phyloP scores from a whole-genome alignment of 192 early-diverging fungal species.

The Coemansia sp. region DNA sequence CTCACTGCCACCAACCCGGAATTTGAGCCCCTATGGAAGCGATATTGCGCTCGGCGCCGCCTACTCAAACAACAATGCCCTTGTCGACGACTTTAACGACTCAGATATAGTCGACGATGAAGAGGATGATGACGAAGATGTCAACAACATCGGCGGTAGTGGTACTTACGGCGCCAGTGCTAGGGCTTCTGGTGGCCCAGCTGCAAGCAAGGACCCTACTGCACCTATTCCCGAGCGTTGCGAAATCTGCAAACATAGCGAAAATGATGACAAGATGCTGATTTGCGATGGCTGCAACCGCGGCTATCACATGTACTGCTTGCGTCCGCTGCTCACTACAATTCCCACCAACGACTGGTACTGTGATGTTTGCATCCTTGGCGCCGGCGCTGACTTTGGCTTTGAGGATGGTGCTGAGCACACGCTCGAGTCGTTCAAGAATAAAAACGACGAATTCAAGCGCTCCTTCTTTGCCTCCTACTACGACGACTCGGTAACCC shows the following conservation, averaged over 20 bases:
- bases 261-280: constrained; percentile 66
- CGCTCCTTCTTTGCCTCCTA: constrained; percentile 66
- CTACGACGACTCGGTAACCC: constrained; percentile 27
- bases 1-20: not conserved
- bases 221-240: constrained; percentile 49
- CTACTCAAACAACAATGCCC: not conserved
- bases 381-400: constrained; percentile 84
- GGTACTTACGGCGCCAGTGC: constrained; percentile 18
- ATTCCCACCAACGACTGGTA: constrained; percentile 81
- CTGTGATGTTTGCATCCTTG: constrained; percentile 79
- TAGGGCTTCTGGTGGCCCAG: constrained; percentile 16
- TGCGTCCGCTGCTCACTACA: constrained; percentile 63
- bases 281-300: constrained; percentile 88
- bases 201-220: constrained; percentile 22
- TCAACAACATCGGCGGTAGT: not conserved
- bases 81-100: not conserved
- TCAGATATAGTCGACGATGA: not conserved
- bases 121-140: not conserved
- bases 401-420: constrained; percentile 89
- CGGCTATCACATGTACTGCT: constrained; percentile 81
- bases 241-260: constrained; percentile 50
- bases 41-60: not conserved
- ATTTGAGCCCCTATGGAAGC: not conserved
- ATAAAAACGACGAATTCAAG: constrained; percentile 82
- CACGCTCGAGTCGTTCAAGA: constrained; percentile 75